A percentile compares a stretch with the other conserved stretches of the same genome.
Evolutionary conservation across 2,329 filamentous ascomycete genomes (phyloP).

Genomic region (Diaporthe sp.): DNA sequence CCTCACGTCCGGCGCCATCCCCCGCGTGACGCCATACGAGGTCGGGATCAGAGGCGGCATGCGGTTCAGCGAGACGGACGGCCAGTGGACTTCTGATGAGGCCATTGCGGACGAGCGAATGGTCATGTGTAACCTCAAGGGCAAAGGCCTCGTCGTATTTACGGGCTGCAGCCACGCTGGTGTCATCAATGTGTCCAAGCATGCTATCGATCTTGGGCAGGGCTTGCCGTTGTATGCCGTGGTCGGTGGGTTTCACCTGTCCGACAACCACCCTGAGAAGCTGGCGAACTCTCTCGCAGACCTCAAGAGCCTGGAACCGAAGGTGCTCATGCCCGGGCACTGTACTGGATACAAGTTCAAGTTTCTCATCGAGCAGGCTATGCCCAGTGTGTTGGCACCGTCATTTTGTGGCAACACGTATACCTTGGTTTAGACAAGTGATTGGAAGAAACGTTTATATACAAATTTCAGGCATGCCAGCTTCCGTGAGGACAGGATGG

Average conservation of each 20-base stretch:
- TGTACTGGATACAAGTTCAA: constrained; percentile 70
- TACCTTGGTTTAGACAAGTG: constrained; percentile 11
- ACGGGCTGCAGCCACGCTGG: constrained; percentile 70
- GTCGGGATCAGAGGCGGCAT: constrained; percentile 60
- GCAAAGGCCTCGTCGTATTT: constrained; percentile 66
- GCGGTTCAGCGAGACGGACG: constrained; percentile 54
- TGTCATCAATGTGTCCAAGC: constrained; percentile 63
- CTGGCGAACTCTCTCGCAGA: constrained; percentile 61
- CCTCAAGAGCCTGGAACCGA: constrained; percentile 60
- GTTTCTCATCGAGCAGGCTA: constrained; percentile 63
- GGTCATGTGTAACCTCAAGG: constrained; percentile 66
- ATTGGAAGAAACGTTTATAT: fast-evolving
- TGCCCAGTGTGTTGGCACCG: constrained; percentile 64
- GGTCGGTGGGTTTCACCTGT: constrained; percentile 67
- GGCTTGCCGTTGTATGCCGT: constrained; percentile 61
- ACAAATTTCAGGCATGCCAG: too few relatives aligned
- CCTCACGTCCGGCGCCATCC: constrained; percentile 67
- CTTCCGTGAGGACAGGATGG: not conserved
- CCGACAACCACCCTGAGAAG: constrained; percentile 58
- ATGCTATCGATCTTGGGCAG: constrained; percentile 57
- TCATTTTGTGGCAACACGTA: constrained; percentile 63
- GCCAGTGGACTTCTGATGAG: constrained; percentile 62
- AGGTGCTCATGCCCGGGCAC: constrained; percentile 66
- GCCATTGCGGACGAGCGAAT: constrained; percentile 66
- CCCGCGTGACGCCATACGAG: constrained; percentile 63